Evolutionary conservation across 306 rosid genomes (phyloP), one percentile per base, ranked within the genome.

Genomic region (Begonia peltatifolia): DNA sequence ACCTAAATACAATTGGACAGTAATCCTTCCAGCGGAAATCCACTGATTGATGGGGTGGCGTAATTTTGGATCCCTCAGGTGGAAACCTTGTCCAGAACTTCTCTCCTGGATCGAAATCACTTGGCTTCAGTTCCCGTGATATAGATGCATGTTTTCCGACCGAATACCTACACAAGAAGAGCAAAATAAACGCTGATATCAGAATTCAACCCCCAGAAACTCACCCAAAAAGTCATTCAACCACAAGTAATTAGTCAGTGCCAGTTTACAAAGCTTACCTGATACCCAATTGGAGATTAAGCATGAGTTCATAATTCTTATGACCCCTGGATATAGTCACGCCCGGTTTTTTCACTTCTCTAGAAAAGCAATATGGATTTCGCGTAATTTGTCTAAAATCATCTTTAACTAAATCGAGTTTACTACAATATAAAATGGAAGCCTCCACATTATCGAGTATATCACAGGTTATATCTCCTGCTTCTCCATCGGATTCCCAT

Each of bases 41-140:
- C 3, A 57, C 52, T 0, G 96, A 90, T 41, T 75, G 90, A 65
- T 90, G 99, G 0, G 99, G 95, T 4, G 95, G 99, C 1, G 99
- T 90, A 60, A 59, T 69, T 72, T 72, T 90, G 2, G 99, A 86
- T 46, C 99, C 99, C 58, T 86, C 95, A 0, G 88, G 51, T 0
- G 99, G 92, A 70, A 90, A 90, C 76, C 84, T 75, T 0, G 94
- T 90, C 99, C 99, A 90, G 74, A 90, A 90, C 66, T 90, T 90
- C 81, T 83, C 88, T 47, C 65, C 82, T 0, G 94, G 92, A 75
- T 86, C 95, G 55, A 90, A 90, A 73, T 86, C 94, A 60, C 76
- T 60, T 5, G 64, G 38, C 63, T 71, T 86, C 10, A 90, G 76
- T 17, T 57, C 62, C 49, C 84, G 61, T 48, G 63, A 42, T 14